A percentile compares a stretch with the other conserved stretches of the same genome.
Conservation (phyloP, 2,329 filamentous ascomycete species). For the Blastomyces silverae region DNA sequence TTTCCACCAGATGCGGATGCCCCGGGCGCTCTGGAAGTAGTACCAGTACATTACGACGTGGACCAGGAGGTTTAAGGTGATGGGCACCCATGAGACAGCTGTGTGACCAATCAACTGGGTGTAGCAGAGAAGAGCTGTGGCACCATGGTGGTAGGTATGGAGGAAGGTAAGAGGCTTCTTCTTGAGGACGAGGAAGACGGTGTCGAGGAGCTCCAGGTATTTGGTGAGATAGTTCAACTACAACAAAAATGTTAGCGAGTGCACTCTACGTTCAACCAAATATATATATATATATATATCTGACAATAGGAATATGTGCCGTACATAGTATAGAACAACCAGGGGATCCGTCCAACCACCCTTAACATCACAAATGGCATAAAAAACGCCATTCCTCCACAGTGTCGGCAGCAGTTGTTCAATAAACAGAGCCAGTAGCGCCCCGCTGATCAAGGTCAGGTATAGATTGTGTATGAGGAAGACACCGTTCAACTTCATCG, state of each 20-base stretch:
- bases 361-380: constrained; percentile 62
- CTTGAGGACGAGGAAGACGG: constrained; percentile 88
- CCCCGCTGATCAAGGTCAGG: constrained; percentile 70
- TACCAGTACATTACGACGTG: constrained; percentile 99
- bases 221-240: constrained; percentile 93
- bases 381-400: constrained; percentile 69
- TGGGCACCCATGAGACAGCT: constrained; percentile 83
- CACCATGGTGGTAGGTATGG: constrained; percentile 93
- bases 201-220: constrained; percentile 85
- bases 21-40: constrained; percentile 92
- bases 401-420: constrained; percentile 82
- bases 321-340: constrained; percentile 84
- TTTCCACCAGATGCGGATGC: constrained; percentile 94
- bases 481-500: constrained; percentile 72
- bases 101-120: constrained; percentile 83
- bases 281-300: background rate
- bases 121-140: constrained; percentile 87
- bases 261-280: background rate
- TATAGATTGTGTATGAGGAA: constrained; percentile 92
- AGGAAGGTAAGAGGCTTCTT: constrained; percentile 97
- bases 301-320: constrained; percentile 32
- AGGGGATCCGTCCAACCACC: constrained; percentile 85
- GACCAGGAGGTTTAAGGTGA: constrained; percentile 77
- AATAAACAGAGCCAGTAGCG: constrained; percentile 69
- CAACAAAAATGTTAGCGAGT: constrained; percentile 34